These are phyloP conservation scores for Elaeagnus macrophylla DNA, from an alignment of 306 rosid species.

Conservation along the genomic window DNA sequence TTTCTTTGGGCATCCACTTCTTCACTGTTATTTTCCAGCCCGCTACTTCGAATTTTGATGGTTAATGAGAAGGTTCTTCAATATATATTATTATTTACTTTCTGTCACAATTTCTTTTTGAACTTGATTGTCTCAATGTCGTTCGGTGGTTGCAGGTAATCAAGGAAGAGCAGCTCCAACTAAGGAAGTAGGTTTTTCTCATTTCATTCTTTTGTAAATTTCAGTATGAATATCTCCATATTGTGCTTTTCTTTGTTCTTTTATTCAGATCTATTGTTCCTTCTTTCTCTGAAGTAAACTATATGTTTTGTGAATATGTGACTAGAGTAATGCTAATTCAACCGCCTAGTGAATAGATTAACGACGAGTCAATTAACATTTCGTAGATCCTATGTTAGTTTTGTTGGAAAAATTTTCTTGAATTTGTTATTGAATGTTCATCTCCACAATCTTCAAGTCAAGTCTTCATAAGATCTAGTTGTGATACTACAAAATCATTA, in stretches of 20 bases:
- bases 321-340: background rate
- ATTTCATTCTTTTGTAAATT: background rate
- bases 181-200: slow-evolving; percentile 48
- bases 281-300: background rate
- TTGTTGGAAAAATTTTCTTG: too few species aligned
- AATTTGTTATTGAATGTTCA: too few species aligned
- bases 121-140: slow-evolving; percentile 6
- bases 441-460: too few species aligned
- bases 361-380: background rate
- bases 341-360: background rate
- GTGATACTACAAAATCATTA: too few species aligned
- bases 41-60: too few species aligned
- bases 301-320: background rate
- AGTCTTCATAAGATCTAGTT: too few species aligned
- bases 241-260: slow-evolving; percentile 1
- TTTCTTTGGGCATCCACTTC: too few species aligned
- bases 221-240: background rate
- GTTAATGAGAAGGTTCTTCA: slow-evolving; percentile 62
- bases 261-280: slow-evolving; percentile 9
- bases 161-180: slow-evolving; percentile 71
- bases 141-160: slow-evolving; percentile 43
- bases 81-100: background rate
- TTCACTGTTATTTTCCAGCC: too few species aligned
- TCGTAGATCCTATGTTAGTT: slow-evolving; percentile 10
- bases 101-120: background rate